phyloP scores from a whole-genome alignment of 2,329 filamentous ascomycete species.

The Hypoxylon sp. region DNA sequence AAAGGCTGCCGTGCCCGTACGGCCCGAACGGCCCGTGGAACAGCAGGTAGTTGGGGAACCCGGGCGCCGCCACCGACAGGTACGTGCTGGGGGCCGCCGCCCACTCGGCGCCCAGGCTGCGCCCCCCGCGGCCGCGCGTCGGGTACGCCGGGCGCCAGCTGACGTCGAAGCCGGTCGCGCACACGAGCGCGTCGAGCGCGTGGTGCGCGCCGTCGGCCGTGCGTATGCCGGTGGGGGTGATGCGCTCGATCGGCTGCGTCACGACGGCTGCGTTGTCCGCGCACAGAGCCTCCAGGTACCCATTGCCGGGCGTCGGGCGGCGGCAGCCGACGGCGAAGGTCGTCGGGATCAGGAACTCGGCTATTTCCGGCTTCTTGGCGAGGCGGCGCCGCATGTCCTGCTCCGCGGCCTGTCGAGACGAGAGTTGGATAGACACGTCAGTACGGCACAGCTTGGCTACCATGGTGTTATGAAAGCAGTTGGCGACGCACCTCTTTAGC shows the following conservation, averaged over 20 bases:
- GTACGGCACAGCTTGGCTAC: constrained; percentile 4
- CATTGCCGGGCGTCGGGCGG: constrained; percentile 38
- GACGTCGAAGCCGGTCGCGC: constrained; percentile 46
- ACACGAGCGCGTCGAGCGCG: constrained; percentile 45
- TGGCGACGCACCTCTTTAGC: constrained; percentile 50
- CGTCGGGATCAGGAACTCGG: constrained; percentile 53
- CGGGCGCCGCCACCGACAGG: background rate
- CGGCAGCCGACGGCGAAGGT: constrained; percentile 30
- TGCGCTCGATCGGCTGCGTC: constrained; percentile 27
- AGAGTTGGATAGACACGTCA: no score
- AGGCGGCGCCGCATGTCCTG: constrained; percentile 53
- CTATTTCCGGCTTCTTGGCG: constrained; percentile 51
- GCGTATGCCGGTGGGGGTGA: constrained; percentile 42
- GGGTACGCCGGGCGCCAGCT: constrained; percentile 46
- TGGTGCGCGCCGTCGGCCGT: constrained; percentile 37
- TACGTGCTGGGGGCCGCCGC: background rate
- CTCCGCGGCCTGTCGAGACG: constrained; percentile 7
- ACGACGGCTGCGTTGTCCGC: constrained; percentile 39
- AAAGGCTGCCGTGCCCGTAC: background rate
- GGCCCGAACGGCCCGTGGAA: background rate
- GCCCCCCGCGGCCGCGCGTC: constrained; percentile 55
- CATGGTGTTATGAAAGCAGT: no score
- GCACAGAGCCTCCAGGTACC: constrained; percentile 44
- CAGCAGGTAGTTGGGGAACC: background rate
- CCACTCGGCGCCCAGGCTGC: constrained; percentile 38